Conservation (phyloP, 805 yeast genomes). For the Huiozyma sinensis region DNA sequence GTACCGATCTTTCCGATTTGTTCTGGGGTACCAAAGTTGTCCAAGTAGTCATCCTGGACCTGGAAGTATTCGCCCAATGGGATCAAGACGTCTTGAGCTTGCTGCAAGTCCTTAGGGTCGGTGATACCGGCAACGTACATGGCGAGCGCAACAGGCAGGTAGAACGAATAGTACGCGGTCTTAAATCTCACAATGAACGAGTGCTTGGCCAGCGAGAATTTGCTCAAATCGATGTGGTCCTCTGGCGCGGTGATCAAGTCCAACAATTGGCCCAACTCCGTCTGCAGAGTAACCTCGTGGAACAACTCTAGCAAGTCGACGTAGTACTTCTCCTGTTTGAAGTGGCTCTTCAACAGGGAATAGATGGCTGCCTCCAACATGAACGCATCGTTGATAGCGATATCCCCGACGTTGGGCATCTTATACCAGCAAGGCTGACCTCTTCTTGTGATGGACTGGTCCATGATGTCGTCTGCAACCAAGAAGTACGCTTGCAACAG, state of each 20-base stretch:
- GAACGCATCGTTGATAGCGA: constrained; percentile 95
- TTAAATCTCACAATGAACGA: constrained; percentile 92
- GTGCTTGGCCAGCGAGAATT: constrained; percentile 81
- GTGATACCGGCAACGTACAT: constrained; percentile 83
- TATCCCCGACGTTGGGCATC: constrained; percentile 67
- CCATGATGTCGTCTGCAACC: constrained; percentile 99
- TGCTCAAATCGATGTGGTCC: constrained; percentile 77
- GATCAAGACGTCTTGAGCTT: constrained; percentile 76
- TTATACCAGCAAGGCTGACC: constrained; percentile 98
- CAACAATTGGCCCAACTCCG: constrained; percentile 92
- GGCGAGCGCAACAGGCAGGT: constrained; percentile 93
- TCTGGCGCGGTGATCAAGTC: constrained; percentile 97
- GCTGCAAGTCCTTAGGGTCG: constrained; percentile 65
- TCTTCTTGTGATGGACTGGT: constrained; percentile 88
- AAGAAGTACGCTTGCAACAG: constrained; percentile 91
- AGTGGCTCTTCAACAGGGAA: constrained; percentile 77
- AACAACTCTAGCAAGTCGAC: constrained; percentile 84
- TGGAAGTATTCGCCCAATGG: constrained; percentile 98
- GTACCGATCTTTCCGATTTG: constrained; percentile 98
- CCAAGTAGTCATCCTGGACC: constrained; percentile 94
- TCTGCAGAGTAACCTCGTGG: constrained; percentile 96
- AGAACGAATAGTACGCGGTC: constrained; percentile 96
- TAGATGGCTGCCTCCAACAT: constrained; percentile 95
- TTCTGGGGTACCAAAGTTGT: constrained; percentile 94
- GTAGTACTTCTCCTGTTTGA: constrained; percentile 69